Conservation (phyloP, 371 early-diverging fungal species). For the Parasitella parasitica region DNA sequence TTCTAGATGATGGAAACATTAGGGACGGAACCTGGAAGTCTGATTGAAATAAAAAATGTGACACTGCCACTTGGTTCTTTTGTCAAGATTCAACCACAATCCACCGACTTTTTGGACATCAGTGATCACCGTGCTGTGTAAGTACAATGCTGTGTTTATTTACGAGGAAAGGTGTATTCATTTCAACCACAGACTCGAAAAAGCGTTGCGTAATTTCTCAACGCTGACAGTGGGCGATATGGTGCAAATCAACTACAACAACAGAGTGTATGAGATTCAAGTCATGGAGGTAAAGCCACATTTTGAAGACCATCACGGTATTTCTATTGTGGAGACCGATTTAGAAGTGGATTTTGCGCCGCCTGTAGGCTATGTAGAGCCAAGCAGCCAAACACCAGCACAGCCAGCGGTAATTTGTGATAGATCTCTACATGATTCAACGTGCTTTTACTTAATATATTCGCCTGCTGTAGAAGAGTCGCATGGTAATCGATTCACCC, state of each 20-base stretch:
- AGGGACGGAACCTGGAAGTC: slow-evolving; percentile 68
- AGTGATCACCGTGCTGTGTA: slow-evolving; percentile 96
- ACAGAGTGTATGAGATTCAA: slow-evolving; percentile 84
- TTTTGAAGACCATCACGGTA: slow-evolving; percentile 62
- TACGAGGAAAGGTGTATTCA: neutral
- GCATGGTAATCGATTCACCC: slow-evolving; percentile 47
- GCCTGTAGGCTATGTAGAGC: slow-evolving; percentile 97
- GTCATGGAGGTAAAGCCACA: slow-evolving; percentile 92
- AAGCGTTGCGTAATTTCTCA: slow-evolving; percentile 93
- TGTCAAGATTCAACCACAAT: slow-evolving; percentile 98
- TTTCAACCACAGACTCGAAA: slow-evolving; percentile 72
- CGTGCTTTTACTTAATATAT: neutral
- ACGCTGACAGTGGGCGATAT: slow-evolving; percentile 95
- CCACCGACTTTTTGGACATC: slow-evolving; percentile 97
- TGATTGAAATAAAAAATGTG: slow-evolving; percentile 81
- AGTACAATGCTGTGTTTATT: slow-evolving; percentile 11
- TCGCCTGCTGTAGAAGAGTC: slow-evolving; percentile 41
- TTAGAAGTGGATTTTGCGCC: slow-evolving; percentile 98
- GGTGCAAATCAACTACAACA: slow-evolving; percentile 92
- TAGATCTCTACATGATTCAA: neutral
- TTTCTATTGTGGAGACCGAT: slow-evolving; percentile 99
- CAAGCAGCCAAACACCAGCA: slow-evolving; percentile 47
- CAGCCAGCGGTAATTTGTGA: slow-evolving; percentile 39
- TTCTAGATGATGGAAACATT: slow-evolving; percentile 93
- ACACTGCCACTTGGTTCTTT: slow-evolving; percentile 86